Conservation (phyloP, 441 rosid species). For the Isatis lusitanica region DNA sequence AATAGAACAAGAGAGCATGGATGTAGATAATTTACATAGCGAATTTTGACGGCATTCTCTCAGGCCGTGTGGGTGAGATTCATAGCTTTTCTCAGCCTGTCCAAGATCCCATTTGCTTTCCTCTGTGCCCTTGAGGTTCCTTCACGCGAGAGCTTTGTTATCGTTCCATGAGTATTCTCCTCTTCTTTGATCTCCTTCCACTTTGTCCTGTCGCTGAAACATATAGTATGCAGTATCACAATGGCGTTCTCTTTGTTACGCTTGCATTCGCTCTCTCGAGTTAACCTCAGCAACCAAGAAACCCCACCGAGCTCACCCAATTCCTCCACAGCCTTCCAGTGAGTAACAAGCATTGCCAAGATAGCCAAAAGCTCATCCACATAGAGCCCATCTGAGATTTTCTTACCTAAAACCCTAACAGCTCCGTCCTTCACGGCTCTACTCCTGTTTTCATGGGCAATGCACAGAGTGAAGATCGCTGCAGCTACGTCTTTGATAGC, state of each 20-base stretch:
- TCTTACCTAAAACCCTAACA: conserved; percentile 62
- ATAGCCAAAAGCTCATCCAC: conserved; percentile 86
- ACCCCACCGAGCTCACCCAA: conserved; percentile 71
- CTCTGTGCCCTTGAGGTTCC: conserved; percentile 94
- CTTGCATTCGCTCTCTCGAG: conserved; percentile 69
- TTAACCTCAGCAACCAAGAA: conserved; percentile 68
- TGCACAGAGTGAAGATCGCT: conserved; percentile 78
- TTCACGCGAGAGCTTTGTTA: conserved; percentile 67
- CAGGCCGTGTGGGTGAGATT: conserved; percentile 87
- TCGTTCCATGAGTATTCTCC: conserved; percentile 57
- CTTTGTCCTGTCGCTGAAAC: conserved; percentile 68
- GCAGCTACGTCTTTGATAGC: conserved; percentile 89
- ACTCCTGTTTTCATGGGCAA: conserved; percentile 73
- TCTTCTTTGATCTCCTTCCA: conserved; percentile 76
- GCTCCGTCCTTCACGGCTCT: conserved; percentile 85
- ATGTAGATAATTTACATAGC: conserved; percentile 55
- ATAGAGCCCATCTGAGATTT: conserved; percentile 58
- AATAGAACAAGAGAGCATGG: background rate
- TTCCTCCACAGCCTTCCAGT: conserved; percentile 72
- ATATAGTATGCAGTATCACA: conserved; percentile 71
- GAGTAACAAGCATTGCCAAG: conserved; percentile 76
- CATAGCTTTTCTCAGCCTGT: conserved; percentile 63
- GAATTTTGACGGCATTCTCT: conserved; percentile 21
- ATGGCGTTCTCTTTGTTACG: conserved; percentile 86
- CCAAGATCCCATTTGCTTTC: conserved; percentile 80